phyloP scores from a whole-genome alignment of 257 asterid genomes.

The Solanum peruvianum region DNA sequence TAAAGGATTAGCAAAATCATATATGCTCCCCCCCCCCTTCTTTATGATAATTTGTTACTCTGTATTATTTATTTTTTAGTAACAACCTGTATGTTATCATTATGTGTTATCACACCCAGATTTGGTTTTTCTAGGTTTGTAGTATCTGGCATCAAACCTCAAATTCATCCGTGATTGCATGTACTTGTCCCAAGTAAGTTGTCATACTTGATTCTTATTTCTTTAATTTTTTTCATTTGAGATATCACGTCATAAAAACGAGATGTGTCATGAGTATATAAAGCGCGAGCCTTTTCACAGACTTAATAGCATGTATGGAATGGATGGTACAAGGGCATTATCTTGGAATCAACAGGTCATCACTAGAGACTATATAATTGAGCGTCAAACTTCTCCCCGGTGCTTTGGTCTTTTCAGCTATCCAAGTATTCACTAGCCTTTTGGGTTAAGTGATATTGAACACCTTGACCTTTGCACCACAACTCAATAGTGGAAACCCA shows the following conservation, averaged over 20 bases:
- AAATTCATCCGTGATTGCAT: not conserved
- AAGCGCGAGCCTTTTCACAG: not conserved
- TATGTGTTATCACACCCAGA: not conserved
- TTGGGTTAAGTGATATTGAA: not conserved
- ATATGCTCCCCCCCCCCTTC: not conserved
- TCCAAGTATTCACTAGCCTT: not conserved
- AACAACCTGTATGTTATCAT: not conserved
- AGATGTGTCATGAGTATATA: not conserved
- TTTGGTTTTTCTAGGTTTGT: not conserved
- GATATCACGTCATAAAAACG: not conserved
- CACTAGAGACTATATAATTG: not conserved
- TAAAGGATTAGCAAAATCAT: not conserved
- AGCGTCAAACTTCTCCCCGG: not conserved
- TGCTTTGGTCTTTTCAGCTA: not conserved
- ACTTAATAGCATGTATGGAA: not conserved
- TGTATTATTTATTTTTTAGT: not conserved
- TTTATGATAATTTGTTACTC: not conserved
- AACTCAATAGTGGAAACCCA: not conserved
- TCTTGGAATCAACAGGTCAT: not conserved
- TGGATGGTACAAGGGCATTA: not conserved
- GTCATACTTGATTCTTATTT: not conserved
- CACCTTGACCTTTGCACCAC: not conserved
- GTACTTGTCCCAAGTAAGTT: not conserved
- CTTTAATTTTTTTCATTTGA: not conserved
- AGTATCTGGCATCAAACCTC: not conserved